Evolutionary conservation across 2,329 filamentous ascomycete species (phyloP).

Genomic region (Colletotrichum sp.): DNA sequence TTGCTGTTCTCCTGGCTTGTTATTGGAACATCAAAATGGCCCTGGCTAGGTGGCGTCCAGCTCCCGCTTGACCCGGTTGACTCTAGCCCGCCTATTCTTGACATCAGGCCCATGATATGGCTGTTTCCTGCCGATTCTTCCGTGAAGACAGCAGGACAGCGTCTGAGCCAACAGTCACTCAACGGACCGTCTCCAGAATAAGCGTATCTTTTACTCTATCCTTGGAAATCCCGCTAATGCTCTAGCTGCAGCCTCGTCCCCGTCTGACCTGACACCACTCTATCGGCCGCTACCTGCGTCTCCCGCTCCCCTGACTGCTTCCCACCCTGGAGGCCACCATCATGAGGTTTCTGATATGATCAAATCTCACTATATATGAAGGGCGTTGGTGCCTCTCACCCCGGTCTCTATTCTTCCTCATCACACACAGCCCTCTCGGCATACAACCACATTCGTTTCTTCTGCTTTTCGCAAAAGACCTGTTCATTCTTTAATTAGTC

Average conservation of each 20-base stretch:
- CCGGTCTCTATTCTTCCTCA: background rate
- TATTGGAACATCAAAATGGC: background rate
- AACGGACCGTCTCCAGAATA: background rate
- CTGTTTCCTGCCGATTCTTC: background rate
- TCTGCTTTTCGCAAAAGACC: constrained; percentile 26
- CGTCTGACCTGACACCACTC: constrained; percentile 7
- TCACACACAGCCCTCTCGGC: constrained; percentile 14
- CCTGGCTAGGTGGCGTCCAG: background rate
- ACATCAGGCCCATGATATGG: background rate
- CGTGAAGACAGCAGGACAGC: background rate
- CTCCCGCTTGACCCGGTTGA: background rate
- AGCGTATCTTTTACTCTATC: background rate
- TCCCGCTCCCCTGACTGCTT: background rate
- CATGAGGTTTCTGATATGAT: background rate
- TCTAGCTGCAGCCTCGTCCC: background rate
- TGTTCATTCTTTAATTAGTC: constrained; percentile 14
- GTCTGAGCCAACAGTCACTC: background rate
- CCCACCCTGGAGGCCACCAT: background rate
- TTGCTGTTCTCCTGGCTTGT: background rate
- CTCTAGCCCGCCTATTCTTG: background rate
- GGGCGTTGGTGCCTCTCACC: background rate
- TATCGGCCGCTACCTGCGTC: background rate
- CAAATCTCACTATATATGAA: constrained; percentile 14
- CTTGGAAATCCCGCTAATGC: constrained; percentile 4
- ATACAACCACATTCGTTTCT: constrained; percentile 15